Evolutionary conservation across 495 filamentous ascomycete species (phyloP).

Genomic region (Aspergillus panamensis): DNA sequence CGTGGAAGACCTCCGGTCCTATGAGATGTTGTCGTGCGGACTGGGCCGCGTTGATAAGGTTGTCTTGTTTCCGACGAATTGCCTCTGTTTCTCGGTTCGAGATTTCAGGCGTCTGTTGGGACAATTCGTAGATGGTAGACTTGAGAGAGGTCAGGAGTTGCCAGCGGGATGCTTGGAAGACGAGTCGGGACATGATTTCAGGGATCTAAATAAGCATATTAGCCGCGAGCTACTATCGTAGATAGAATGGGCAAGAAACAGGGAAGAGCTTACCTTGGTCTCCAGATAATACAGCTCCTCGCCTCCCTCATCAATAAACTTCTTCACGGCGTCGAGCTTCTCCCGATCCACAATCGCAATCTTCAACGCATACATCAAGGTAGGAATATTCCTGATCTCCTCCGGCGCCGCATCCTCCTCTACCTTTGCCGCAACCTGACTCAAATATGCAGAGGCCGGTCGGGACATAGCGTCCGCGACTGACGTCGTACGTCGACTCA

Average conservation of each 20-base stretch:
- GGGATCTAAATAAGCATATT: constrained; percentile 52
- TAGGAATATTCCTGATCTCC: constrained; percentile 62
- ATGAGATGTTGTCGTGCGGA: constrained; percentile 33
- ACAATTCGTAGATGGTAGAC: constrained; percentile 52
- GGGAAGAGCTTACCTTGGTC: constrained; percentile 47
- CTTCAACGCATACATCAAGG: constrained; percentile 62
- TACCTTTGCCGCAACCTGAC: constrained; percentile 25
- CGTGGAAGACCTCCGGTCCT: constrained; percentile 35
- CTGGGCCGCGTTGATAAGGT: constrained; percentile 39
- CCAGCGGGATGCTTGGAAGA: constrained; percentile 84
- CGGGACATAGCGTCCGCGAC: constrained; percentile 30
- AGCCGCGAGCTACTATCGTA: neutral
- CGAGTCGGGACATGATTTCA: constrained; percentile 76
- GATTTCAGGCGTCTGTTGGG: constrained; percentile 18
- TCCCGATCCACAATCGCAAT: constrained; percentile 78
- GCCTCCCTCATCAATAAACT: constrained; percentile 73
- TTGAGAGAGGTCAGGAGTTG: constrained; percentile 69
- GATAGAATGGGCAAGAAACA: constrained; percentile 12
- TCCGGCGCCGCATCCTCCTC: constrained; percentile 41
- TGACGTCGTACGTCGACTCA: constrained; percentile 37
- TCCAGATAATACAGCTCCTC: constrained; percentile 77
- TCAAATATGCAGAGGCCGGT: constrained; percentile 35
- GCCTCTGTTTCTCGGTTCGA: constrained; percentile 30
- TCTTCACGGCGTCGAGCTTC: constrained; percentile 75
- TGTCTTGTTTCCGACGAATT: constrained; percentile 39